These are phyloP conservation scores for Myxozyma geophila DNA, from an alignment of 805 yeast genomes.

Conservation along the genomic window DNA sequence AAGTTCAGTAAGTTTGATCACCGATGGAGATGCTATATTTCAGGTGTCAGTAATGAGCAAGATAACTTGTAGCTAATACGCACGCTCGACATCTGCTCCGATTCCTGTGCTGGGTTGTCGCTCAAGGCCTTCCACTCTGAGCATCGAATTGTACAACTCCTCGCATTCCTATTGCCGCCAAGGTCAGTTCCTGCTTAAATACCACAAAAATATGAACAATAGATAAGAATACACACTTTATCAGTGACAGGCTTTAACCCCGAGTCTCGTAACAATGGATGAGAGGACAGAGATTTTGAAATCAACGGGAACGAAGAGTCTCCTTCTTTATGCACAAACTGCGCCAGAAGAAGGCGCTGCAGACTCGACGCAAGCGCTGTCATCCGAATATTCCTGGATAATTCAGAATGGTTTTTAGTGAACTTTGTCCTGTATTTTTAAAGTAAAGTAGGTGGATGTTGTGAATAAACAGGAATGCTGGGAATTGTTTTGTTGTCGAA, in stretches of 20 bases:
- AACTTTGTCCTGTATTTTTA: background rate
- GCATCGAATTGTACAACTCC: constrained; percentile 27
- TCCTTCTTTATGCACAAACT: constrained; percentile 38
- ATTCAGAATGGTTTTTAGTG: background rate
- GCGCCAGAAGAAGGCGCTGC: constrained; percentile 38
- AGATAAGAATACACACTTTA: constrained; percentile 14
- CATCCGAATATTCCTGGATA: constrained; percentile 1
- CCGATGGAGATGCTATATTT: constrained; percentile 36
- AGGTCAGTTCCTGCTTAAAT: background rate
- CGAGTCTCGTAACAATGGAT: constrained; percentile 36
- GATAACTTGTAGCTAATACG: background rate
- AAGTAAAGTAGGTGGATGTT: background rate
- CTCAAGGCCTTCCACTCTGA: constrained; percentile 29
- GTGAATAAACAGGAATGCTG: too few species aligned
- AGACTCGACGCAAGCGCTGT: constrained; percentile 22
- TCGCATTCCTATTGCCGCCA: constrained; percentile 32
- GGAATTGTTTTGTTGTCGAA: too few species aligned
- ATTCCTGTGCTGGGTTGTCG: constrained; percentile 29
- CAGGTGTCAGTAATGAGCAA: background rate
- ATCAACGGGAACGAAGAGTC: constrained; percentile 36
- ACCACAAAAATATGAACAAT: background rate
- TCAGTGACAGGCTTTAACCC: constrained; percentile 26
- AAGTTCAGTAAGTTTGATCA: constrained; percentile 33
- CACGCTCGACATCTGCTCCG: constrained; percentile 32
- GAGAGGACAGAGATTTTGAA: constrained; percentile 32